Evolutionary conservation across 306 rosid species (phyloP).

Genomic region (Acacia melanoxylon): DNA sequence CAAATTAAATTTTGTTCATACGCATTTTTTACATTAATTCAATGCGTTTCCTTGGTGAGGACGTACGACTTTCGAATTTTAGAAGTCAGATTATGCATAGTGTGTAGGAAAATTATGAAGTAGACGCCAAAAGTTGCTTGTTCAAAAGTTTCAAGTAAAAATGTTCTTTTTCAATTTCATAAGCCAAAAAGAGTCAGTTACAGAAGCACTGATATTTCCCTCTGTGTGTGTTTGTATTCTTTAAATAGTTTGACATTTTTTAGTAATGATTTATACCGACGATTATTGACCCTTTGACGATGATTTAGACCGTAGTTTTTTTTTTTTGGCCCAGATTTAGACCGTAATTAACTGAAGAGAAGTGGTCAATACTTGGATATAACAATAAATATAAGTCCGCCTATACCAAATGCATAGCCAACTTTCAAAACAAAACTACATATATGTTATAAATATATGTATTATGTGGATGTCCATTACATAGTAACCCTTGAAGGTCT

Average conservation of each 20-base stretch:
- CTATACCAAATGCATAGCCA: background rate
- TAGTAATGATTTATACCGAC: background rate
- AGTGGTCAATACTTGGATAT: background rate
- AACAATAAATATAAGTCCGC: background rate
- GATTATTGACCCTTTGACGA: background rate
- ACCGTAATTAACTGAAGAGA: background rate
- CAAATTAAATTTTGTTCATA: background rate
- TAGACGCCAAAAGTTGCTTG: background rate
- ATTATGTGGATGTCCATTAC: no score
- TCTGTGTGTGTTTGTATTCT: background rate
- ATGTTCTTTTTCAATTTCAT: background rate
- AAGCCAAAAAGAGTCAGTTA: slow-evolving; percentile 33
- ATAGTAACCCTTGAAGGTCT: no score
- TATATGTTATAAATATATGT: no score
- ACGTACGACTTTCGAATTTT: background rate
- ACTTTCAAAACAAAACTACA: background rate
- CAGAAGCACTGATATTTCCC: slow-evolving; percentile 24
- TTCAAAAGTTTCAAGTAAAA: slow-evolving; percentile 5
- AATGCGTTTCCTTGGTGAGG: background rate
- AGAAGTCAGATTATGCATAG: background rate
- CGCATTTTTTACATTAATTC: background rate
- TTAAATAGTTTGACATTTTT: background rate
- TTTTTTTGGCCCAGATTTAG: no score
- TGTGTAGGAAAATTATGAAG: background rate
- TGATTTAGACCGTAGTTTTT: background rate